These are phyloP conservation scores for Isabelozyma gotoi DNA, from an alignment of 805 yeast genomes.

Conservation along the genomic window DNA sequence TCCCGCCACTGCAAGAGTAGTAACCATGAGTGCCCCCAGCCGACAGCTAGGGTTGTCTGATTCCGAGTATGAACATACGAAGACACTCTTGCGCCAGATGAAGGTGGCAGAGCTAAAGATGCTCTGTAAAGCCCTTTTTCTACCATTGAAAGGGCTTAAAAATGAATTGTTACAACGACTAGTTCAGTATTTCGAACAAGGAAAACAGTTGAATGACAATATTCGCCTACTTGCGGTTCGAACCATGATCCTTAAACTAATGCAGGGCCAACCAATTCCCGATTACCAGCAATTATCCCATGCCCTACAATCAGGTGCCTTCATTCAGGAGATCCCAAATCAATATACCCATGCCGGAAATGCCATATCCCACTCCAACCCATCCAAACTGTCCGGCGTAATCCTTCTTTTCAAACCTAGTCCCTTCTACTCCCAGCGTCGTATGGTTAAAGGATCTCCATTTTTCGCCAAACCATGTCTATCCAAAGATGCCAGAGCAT, in stretches of 20 bases:
- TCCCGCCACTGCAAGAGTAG: neutral
- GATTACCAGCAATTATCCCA: constrained; percentile 25
- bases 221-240: constrained; percentile 47
- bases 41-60: constrained; percentile 1
- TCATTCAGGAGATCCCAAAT: constrained; percentile 5
- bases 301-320: constrained; percentile 29
- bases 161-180: constrained; percentile 58
- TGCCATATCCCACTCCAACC: constrained; percentile 1
- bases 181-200: constrained; percentile 42
- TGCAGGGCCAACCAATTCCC: constrained; percentile 36
- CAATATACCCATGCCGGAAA: constrained; percentile 1
- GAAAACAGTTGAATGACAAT: constrained; percentile 36
- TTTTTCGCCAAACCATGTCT: neutral
- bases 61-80: constrained; percentile 3
- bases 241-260: constrained; percentile 40
- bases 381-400: neutral
- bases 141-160: constrained; percentile 59
- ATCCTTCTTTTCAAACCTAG: constrained; percentile 45
- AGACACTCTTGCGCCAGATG: constrained; percentile 12
- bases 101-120: constrained; percentile 55
- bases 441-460: constrained; percentile 3
- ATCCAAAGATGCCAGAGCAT: neutral
- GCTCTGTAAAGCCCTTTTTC: constrained; percentile 48
- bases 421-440: constrained; percentile 46
- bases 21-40: neutral